Base-by-base conservation (phyloP, 257 asterid genomes). In the Nicotiana undulata region DNA sequence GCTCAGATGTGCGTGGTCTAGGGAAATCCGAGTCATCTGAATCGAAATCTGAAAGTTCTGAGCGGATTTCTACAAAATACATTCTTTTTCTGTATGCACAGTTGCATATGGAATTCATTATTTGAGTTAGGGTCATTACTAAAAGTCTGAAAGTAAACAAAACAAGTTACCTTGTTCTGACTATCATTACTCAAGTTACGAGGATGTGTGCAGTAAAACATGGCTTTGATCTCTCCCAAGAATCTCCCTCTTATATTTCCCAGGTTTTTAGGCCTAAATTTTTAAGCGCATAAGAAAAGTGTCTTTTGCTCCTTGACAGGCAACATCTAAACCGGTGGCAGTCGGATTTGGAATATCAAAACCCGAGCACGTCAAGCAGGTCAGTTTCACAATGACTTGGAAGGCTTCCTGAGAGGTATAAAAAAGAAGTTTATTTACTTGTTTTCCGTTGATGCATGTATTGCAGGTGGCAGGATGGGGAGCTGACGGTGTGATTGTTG, bases 401-500 rank as follows among this genome's bases (percentile, higher is more conserved):
- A 31, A 15, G 4, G 60, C 5, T 5, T 5, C 20, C 32, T 20
- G 12, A 17, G 13, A 16, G 16, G 51, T 37, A 10, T 15, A 32
- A 44, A 37, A n/a, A 34, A 46, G 24, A 53, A 31, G 15, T 1
- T 29, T n/a, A 18, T 1, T 28, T 15, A 15, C 58, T 32, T 83
- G 66, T 81, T 49, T 67, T 6, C 10, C 60, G 17, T 32, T 49
- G 6, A 9, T 31, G 72, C 26, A 60, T 5, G 20, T 59, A 9
- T 81, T 77, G 49, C 92, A 94, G 98, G 88, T 94, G 79, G 95
- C 91, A 4, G 91, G 81, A 61, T 94, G 98, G 97, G 98, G 98
- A 83, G 98, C 98, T 22, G 98, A 92, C 32, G 98, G 98, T 3
- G 97, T 94, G 82, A 94, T 94, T 79, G 94, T 94, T 60, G 98